Evolutionary conservation across 2,329 filamentous ascomycete species (phyloP), one percentile per base, ranked within the genome.

Genomic region (Epichloe scottii): DNA sequence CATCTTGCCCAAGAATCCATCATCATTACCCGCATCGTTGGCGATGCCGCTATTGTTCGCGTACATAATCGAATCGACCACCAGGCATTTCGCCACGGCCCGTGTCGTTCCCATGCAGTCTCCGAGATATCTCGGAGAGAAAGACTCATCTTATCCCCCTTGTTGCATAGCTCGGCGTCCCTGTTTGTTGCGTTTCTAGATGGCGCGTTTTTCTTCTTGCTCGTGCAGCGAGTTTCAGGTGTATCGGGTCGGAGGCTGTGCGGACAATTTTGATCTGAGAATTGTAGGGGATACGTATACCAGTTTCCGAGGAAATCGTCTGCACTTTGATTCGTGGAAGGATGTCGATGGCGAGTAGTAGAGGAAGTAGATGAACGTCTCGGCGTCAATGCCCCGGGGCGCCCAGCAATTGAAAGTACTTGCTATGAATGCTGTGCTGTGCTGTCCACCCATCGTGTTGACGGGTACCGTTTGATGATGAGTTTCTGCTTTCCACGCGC

Each of bases 151-250:
- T 30, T 11, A 4, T 30, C 30, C 41, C 23, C 26, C 19, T 30
- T 21, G 15, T 46, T 48, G 50, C 50, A 51, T 51, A 45, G 33
- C 39, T 34, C 11, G 50, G 50, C 50, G 50, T 51, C 19, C 14
- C 19, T 43, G 38, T 35, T 40, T 48, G 40, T 41, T 44, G 33
- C 19, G 39, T 46, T 14, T 40, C 8, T 30, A 3, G 49, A 46
- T 42, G 49, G 49, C 33, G 30, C n/a, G n/a, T n/a, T 15, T 23
- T 26, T 15, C 15, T 26, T 12, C 30, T 26, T 8, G 2, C 14
- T 17, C 33, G 44, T 35, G 33, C 23, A 37, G 26, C 26, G 26
- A 30, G 26, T 30, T 8, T 38, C 15, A 38, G 30, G 44, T 46
- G 30, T 10, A 35, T 37, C 21, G 44, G 43, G 44, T 46, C 17